Conservation (phyloP, 2,329 filamentous ascomycete species). For the Pseudogymnoascus sp. region DNA sequence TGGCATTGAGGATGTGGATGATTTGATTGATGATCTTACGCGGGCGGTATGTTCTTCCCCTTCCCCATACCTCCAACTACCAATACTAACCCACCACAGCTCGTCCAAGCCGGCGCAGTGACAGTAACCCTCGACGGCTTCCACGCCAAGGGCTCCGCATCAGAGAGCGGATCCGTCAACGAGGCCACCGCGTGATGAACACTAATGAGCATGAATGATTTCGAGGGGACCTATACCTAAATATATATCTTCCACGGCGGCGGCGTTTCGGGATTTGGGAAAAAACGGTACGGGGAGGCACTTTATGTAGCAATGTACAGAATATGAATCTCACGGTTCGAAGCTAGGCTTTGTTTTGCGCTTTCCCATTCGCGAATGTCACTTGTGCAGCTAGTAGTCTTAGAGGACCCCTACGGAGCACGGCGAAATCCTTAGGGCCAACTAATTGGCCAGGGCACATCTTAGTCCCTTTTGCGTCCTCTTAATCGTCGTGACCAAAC, state of each 20-base stretch:
- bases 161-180: constrained; percentile 1
- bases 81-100: constrained; percentile 36
- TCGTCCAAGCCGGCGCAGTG: constrained; percentile 91
- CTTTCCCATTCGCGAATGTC: neutral
- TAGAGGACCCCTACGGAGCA: neutral
- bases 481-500: too few species aligned
- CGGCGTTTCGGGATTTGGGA: constrained; percentile 3
- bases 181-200: neutral
- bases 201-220: neutral
- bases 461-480: neutral
- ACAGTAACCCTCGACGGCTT: constrained; percentile 78
- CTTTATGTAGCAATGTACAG: constrained; percentile 7
- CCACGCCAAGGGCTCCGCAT: constrained; percentile 41
- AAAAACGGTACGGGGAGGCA: neutral
- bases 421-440: neutral
- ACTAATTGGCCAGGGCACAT: too few species aligned
- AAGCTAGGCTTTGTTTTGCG: neutral
- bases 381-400: neutral
- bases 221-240: neutral
- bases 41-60: constrained; percentile 62
- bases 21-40: constrained; percentile 86
- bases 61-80: neutral
- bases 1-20: constrained; percentile 86
- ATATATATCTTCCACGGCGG: neutral
- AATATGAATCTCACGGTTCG: neutral